Percentiles rank a stretch among this genome's conserved stretches.
These are phyloP conservation scores for Coffea canephora DNA, from an alignment of 257 asterid genomes.

Conservation along the genomic window DNA sequence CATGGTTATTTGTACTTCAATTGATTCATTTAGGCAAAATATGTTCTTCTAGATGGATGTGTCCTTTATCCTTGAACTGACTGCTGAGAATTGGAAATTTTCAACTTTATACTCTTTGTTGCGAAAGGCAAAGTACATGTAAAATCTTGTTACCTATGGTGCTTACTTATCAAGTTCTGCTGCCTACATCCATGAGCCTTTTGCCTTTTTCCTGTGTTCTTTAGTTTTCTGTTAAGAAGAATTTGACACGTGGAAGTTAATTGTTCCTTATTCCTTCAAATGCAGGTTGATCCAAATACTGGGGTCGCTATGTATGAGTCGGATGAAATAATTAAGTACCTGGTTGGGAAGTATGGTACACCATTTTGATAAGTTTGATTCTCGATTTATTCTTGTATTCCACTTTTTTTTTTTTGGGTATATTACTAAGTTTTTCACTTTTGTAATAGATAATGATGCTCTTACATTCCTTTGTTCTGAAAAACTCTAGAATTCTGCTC, in stretches of 20 bases:
- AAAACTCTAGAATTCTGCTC: no score
- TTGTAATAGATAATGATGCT: background rate
- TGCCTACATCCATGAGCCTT: background rate
- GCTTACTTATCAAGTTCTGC: background rate
- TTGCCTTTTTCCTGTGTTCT: background rate
- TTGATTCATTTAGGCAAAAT: background rate
- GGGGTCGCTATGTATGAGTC: slow-evolving; percentile 95
- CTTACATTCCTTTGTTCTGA: background rate
- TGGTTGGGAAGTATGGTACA: slow-evolving; percentile 82
- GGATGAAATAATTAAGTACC: slow-evolving; percentile 82
- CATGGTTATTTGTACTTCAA: background rate
- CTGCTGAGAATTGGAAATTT: background rate
- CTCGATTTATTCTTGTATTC: background rate
- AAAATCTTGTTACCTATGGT: background rate
- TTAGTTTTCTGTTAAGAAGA: background rate
- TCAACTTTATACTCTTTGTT: background rate
- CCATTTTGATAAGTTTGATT: slow-evolving; percentile 8
- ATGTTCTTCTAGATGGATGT: background rate
- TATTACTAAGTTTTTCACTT: background rate
- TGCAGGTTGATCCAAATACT: slow-evolving; percentile 96
- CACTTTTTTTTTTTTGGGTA: background rate
- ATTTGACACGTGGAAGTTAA: slow-evolving; percentile 1
- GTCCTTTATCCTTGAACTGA: background rate
- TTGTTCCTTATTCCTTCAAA: slow-evolving; percentile 14
- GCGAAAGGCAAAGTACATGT: background rate